These are phyloP conservation scores for Solanum pinnatisectum DNA, from an alignment of 257 asterid genomes.

Conservation along the genomic window DNA sequence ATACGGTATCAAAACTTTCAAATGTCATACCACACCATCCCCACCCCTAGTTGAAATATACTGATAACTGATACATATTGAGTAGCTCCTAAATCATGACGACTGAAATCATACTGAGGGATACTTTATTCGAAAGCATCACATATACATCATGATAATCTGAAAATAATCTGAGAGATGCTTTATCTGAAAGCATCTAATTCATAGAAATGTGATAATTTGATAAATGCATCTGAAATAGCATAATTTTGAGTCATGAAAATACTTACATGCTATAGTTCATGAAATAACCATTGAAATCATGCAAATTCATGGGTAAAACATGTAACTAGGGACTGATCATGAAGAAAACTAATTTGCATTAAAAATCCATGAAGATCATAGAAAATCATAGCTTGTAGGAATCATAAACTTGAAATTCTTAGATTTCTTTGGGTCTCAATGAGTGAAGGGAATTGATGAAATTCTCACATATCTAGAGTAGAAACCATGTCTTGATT, in stretches of 20 bases:
- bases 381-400: background rate
- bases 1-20: too few species aligned
- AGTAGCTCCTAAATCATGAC: background rate
- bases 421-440: background rate
- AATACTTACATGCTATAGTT: too few species aligned
- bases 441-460: background rate
- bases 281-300: background rate
- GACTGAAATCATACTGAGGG: background rate
- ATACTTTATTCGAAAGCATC: background rate
- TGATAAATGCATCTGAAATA: too few species aligned
- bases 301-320: background rate
- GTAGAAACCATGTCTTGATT: background rate
- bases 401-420: background rate
- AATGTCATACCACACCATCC: too few species aligned
- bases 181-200: too few species aligned
- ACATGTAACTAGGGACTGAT: background rate
- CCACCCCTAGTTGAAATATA: too few species aligned
- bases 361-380: background rate
- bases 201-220: too few species aligned
- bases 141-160: background rate
- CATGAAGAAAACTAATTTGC: background rate
- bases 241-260: too few species aligned
- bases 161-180: too few species aligned
- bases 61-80: too few species aligned
- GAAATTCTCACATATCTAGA: too few species aligned